Conservation (phyloP, 2,329 filamentous ascomycete species). For the Sclerotinia minor region DNA sequence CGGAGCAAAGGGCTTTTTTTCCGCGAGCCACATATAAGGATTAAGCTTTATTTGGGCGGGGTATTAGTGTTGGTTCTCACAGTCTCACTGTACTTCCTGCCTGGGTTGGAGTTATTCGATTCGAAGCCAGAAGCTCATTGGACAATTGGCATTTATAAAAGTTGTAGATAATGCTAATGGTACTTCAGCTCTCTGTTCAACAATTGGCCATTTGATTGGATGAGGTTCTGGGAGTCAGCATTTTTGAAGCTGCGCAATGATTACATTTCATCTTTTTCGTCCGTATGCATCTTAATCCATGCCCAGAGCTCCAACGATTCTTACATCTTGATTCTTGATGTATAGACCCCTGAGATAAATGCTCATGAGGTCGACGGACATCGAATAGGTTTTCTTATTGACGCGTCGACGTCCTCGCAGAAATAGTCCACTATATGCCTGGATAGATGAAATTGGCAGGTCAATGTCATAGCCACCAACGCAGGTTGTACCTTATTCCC, state of each 20-base stretch:
- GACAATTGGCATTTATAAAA: not conserved
- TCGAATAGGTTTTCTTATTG: not conserved
- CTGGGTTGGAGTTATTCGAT: not conserved
- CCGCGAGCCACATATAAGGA: not conserved
- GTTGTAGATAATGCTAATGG: no score
- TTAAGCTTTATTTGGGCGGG: constrained; percentile 5
- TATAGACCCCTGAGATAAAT: not conserved
- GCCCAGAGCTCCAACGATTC: not conserved
- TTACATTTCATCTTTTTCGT: not conserved
- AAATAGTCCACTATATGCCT: not conserved
- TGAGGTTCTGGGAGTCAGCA: not conserved
- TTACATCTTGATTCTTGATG: not conserved
- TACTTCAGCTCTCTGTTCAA: no score
- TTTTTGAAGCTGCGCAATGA: not conserved
- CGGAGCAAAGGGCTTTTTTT: not conserved
- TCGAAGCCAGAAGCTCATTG: not conserved
- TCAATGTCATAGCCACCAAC: not conserved
- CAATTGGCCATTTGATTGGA: not conserved
- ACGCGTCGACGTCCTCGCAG: not conserved
- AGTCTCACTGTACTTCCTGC: no score
- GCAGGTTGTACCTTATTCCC: not conserved
- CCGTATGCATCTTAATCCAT: not conserved
- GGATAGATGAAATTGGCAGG: not conserved
- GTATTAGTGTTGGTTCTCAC: not conserved
- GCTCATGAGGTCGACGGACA: no score